phyloP scores from a whole-genome alignment of 768 basidiomycete species.

The Amanita muscaria region DNA sequence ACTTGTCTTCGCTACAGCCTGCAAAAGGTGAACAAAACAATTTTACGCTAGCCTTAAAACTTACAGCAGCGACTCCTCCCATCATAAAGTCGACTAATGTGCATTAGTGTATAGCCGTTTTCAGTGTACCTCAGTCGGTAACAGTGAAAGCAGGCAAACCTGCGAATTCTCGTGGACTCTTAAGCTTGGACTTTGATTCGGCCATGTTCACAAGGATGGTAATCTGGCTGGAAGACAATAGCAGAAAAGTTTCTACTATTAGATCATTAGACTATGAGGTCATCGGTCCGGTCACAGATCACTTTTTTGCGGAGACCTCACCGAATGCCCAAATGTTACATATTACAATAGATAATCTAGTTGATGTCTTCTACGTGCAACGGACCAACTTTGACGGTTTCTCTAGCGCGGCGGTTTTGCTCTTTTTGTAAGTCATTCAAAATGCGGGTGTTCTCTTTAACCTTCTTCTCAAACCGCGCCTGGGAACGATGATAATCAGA shows the following conservation, averaged over 20 bases:
- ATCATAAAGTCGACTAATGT: slow-evolving; percentile 70
- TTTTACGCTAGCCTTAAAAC: slow-evolving; percentile 12
- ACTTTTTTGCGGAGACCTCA: no score
- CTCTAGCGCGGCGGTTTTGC: slow-evolving; percentile 37
- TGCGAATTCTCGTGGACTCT: slow-evolving; percentile 67
- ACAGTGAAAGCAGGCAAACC: slow-evolving; percentile 28
- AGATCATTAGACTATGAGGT: slow-evolving; percentile 6
- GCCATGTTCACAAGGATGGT: not conserved
- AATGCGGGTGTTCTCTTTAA: slow-evolving; percentile 30
- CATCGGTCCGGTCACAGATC: slow-evolving; percentile 1
- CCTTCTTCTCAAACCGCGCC: slow-evolving; percentile 49
- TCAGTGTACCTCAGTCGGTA: slow-evolving; percentile 2
- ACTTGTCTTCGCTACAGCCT: slow-evolving; percentile 83
- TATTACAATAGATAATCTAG: slow-evolving; percentile 2
- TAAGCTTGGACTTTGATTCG: slow-evolving; percentile 28
- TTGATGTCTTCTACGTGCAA: slow-evolving; percentile 13
- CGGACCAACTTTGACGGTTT: slow-evolving; percentile 56
- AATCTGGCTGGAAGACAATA: not conserved
- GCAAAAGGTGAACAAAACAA: not conserved
- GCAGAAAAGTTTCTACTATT: not conserved
- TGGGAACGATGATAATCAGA: slow-evolving; percentile 17
- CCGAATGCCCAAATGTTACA: not conserved
- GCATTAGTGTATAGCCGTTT: no score
- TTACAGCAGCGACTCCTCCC: slow-evolving; percentile 65
- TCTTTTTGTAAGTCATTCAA: slow-evolving; percentile 37